These are phyloP conservation scores for Xylariales sp. DNA, from an alignment of 2,329 filamentous ascomycete species.

Conservation along the genomic window DNA sequence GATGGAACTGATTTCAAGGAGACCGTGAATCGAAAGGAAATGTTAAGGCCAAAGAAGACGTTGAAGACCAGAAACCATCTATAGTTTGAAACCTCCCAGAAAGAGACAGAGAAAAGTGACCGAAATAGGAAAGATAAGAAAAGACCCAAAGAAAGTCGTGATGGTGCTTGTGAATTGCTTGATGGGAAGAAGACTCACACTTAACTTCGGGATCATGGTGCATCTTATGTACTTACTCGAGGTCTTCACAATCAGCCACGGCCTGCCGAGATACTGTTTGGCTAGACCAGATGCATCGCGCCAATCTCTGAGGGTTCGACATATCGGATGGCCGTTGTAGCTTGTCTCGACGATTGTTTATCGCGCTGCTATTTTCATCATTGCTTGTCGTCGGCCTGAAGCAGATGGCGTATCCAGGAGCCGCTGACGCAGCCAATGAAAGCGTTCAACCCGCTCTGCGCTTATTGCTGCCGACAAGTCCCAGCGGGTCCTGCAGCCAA, in stretches of 20 bases:
- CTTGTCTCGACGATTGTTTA: conserved; percentile 1
- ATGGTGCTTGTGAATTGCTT: conserved; percentile 12
- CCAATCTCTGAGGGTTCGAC: background rate
- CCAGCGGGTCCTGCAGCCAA: conserved; percentile 1
- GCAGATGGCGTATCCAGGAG: conserved; percentile 8
- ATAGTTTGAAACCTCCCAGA: conserved; percentile 16
- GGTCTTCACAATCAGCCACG: conserved; percentile 2
- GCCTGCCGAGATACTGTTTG: background rate
- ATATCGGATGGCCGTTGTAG: conserved; percentile 2
- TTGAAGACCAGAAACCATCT: conserved; percentile 17
- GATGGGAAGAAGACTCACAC: conserved; percentile 14
- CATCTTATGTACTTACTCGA: conserved; percentile 20
- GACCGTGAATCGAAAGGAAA: conserved; percentile 16
- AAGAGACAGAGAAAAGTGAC: conserved; percentile 18
- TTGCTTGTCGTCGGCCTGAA: background rate
- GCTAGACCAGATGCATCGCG: conserved; percentile 3
- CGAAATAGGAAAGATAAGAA: conserved; percentile 19
- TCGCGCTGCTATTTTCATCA: conserved; percentile 12
- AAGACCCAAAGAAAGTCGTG: conserved; percentile 24
- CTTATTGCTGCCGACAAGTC: background rate
- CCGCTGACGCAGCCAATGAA: conserved; percentile 6
- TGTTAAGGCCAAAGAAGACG: conserved; percentile 18
- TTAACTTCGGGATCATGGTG: conserved; percentile 6
- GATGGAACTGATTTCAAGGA: conserved; percentile 14
- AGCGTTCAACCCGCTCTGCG: conserved; percentile 1